Evolutionary conservation across 495 filamentous ascomycete species (phyloP).

Genomic region (Annulohypoxylon moriforme): DNA sequence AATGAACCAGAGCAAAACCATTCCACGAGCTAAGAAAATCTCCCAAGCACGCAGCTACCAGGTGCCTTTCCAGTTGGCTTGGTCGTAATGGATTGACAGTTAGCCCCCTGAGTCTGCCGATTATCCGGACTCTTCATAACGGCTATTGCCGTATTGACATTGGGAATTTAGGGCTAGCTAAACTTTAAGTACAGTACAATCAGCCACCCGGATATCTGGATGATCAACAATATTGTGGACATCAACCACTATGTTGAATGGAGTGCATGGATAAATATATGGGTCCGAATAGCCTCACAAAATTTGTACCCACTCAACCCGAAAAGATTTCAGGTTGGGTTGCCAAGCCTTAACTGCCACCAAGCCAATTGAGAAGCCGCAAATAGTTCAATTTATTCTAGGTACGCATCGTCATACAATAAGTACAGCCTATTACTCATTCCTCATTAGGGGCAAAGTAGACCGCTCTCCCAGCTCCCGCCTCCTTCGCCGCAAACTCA

Average conservation of each 20-base stretch:
- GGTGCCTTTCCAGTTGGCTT: neutral
- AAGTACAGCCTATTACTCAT: neutral
- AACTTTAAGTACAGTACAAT: neutral
- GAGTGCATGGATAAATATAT: neutral
- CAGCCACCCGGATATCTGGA: neutral
- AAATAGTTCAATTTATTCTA: neutral
- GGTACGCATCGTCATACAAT: neutral
- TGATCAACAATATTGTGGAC: neutral
- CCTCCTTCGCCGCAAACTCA: slow-evolving; percentile 23
- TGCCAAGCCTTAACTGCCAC: neutral
- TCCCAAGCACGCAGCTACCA: neutral
- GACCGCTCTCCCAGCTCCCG: slow-evolving; percentile 36
- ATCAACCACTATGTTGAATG: neutral
- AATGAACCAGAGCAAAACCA: neutral
- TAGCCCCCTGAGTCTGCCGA: neutral
- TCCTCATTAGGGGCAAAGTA: slow-evolving; percentile 43
- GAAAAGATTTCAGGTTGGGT: neutral
- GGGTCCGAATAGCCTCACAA: slow-evolving; percentile 15
- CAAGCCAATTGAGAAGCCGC: neutral
- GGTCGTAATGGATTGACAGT: neutral
- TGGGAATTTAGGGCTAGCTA: neutral
- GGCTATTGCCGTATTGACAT: slow-evolving; percentile 1
- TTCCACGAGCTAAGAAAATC: neutral
- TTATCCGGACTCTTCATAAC: neutral
- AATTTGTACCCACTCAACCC: neutral